These are phyloP conservation scores for Phytophthora sp. DNA, from an alignment of 352 stramenopile genomes.

Conservation along the genomic window DNA sequence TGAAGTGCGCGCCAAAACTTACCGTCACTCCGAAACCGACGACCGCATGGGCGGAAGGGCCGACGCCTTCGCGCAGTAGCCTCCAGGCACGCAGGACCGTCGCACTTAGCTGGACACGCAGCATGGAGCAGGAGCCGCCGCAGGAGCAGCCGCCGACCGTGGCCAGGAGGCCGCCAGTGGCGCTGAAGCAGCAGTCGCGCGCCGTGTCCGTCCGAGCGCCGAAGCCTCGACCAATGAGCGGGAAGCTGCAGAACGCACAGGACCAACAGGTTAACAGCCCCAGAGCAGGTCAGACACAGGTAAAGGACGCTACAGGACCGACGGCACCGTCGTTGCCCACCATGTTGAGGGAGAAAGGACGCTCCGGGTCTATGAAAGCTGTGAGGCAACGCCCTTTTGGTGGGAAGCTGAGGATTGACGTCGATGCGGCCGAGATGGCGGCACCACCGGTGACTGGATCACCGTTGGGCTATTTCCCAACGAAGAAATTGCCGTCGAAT, in stretches of 20 bases:
- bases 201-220: constrained; percentile 7
- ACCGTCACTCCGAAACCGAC: constrained; percentile 31
- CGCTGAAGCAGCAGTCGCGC: constrained; percentile 7
- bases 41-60: constrained; percentile 2
- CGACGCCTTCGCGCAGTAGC: neutral
- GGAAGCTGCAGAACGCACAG: neutral
- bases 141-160: too few species aligned
- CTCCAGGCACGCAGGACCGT: neutral
- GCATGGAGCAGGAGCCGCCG: too few species aligned
- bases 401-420: constrained; percentile 52
- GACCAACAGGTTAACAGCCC: constrained; percentile 1
- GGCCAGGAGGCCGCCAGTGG: neutral
- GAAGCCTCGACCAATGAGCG: constrained; percentile 8
- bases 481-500: constrained; percentile 44
- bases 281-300: constrained; percentile 6
- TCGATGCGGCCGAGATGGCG: constrained; percentile 37
- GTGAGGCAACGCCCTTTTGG: constrained; percentile 19
- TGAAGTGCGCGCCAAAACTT: constrained; percentile 15
- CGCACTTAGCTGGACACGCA: neutral
- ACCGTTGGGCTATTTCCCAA: constrained; percentile 51
- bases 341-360: constrained; percentile 7
- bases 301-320: neutral
- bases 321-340: neutral
- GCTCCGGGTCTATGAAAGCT: constrained; percentile 6
- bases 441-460: constrained; percentile 40